Evolutionary conservation across 2,329 filamentous ascomycete species (phyloP).

Genomic region (Penicillium expansum): DNA sequence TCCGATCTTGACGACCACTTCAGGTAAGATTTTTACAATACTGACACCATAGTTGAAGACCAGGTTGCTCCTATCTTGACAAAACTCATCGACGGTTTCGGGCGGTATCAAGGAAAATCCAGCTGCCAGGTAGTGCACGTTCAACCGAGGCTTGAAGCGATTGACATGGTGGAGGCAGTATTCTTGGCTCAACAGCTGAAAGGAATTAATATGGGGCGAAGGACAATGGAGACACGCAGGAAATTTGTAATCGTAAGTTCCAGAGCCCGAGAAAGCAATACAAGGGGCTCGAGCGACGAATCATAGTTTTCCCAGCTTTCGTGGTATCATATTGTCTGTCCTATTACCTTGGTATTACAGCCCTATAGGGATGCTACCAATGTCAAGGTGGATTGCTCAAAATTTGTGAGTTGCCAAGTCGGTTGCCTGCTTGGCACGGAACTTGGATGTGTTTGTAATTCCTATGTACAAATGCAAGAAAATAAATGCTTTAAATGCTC

Average conservation of each 20-base stretch:
- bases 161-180: not conserved
- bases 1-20: no score
- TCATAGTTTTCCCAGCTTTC: not conserved
- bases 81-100: no score
- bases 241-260: not conserved
- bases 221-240: not conserved
- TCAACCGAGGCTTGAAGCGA: not conserved
- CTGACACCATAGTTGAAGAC: no score
- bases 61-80: no score
- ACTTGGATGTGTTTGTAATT: not conserved
- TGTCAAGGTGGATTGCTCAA: not conserved
- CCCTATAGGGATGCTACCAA: not conserved
- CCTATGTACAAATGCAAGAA: conserved; percentile 2
- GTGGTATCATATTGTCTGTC: not conserved
- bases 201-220: not conserved
- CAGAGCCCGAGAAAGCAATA: not conserved
- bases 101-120: no score
- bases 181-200: not conserved
- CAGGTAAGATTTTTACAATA: no score
- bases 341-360: not conserved
- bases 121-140: not conserved
- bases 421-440: conserved; percentile 1
- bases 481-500: conserved; percentile 5
- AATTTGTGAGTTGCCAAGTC: conserved; percentile 1
- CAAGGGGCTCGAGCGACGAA: not conserved